Base-by-base conservation (phyloP, 352 stramenopile genomes). In the Globisporangium nodosum region DNA sequence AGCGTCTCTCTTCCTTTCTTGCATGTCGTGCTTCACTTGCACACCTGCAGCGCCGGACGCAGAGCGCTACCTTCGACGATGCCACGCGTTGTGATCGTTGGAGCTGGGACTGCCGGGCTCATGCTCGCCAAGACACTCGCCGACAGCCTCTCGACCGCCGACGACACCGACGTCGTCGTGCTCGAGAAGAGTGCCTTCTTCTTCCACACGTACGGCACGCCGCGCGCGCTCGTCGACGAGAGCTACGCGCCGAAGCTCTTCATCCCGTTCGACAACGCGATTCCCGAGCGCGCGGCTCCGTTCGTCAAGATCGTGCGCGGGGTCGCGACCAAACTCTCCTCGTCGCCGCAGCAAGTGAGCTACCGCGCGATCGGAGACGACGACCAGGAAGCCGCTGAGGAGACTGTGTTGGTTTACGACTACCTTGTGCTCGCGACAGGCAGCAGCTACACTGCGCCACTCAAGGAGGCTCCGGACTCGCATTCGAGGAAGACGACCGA, bases 341-440 rank as follows among this genome's bases (percentile, higher is more conserved):
- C 24, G 5, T 12, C 40, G 13, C 12, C 48, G 9, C 18, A 33
- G n/a, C 33, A 60, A 18, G 55, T 61, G 8, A 52, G 7, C 3
- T 61, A 61, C 55, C 46, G 20, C 12, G n/a, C 48, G 20, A 52
- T 62, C 24, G 39, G 35, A 1, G 16, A 13, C 1, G n/a, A 56
- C 40, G 40, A 52, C 13, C 16, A 42, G 9, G 50, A 42, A 27
- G 52, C 24, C 0, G 16, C 33, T 2, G 50, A 49, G 7, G 35
- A 60, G 6, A 66, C 52, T 6, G 31, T 86, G 24, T 3, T 48
- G 1, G 33, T 21, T 0, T 88, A 74, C 53, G 76, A 86, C 67
- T 86, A 78, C 60, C 64, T 86, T 6, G 61, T 88, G 30, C 40
- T 88, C 39, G 78, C 78, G 27, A 88, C 76, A 0, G 78, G 75